Base-by-base conservation (phyloP, 257 asterid genomes). In the Agastache rugosa region DNA sequence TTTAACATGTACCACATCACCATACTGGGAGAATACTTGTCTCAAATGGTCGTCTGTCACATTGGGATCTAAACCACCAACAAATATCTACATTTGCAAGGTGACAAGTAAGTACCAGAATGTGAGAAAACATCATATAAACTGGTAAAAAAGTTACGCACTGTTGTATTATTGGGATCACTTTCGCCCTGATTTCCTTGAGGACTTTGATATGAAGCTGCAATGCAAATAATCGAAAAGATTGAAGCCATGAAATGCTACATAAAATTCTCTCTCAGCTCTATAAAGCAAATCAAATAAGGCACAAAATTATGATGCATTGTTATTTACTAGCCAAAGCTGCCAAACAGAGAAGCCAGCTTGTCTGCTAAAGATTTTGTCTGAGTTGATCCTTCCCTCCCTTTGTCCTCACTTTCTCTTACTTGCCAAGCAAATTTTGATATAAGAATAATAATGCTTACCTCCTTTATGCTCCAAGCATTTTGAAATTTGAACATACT, bases 111-210 rank as follows among this genome's bases (percentile, higher is more conserved):
- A 78, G 39, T 72, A 64, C 34, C 16, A 67, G 2, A 66, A 19
- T 12, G 27, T 54, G 39, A 67, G 53, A 37, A 25, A 25, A 31
- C 15, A 72, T 2, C 45, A 5, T 34, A 62, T 45, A 35, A 63
- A 73, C 22, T 50, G 9, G 9, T 59, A 61, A 75, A 77, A 67
- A 79, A 74, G 71, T 73, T 68, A 92, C 97, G 63, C 85, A 92
- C 97, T 11, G 97, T 92, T 66, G 97, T 90, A 82, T 92, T 92
- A 85, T 82, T 92, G 45, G 96, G 97, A 78, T 92, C 96, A 82
- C 88, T 83, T 80, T 92, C 97, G 66, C 96, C 96, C 81, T 84
- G 93, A 85, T 41, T 83, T 78, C 91, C 96, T 79, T 84, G 96
- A 50, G 90, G 59, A 75, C 23, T 85, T 80, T 80, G 92, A 74